Evolutionary conservation across 805 yeast species (phyloP), one percentile per base, ranked within the genome.

Genomic region (Wickerhamomyces queroliae): DNA sequence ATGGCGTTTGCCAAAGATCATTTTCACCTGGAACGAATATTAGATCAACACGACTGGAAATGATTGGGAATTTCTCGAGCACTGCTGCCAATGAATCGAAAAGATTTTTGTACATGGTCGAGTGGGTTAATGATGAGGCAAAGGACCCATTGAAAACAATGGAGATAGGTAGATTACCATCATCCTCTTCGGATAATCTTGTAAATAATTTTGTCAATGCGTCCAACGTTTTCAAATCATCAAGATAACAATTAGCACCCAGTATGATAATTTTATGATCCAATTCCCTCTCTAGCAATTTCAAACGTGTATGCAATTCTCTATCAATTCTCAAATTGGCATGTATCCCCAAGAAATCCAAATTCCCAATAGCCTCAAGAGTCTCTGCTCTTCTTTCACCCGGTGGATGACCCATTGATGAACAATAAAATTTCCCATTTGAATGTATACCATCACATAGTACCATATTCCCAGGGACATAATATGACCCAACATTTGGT

Each of bases 1-100:
- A 61, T 36, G 81, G 68, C 1, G 93, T 76, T 26, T 80, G 80
- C 97, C 98, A 93, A 0, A 96, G 96, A 61, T 93, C 99, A 49
- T 87, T 84, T 31, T 78, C 76, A 1, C 99, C 98, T 0, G 98
- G 97, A 1, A 91, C 66, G 42, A 93, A 75, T 1, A 88, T 63
- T 22, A 93, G 59, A 37, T 82, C 78, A 22, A 83, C 70, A 7
- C 63, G 55, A 7, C 63, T 54, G 12, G 78, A 63, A 7, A 88
- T 60, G 4, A 58, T 55, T 0, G 87, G 83, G 49, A 66, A 84
- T 35, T 72, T 67, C 9, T 80, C 72, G 16, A 93, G 53, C 2
- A 87, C 52, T 3, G 69, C 66, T 0, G 95, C 91, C 13, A 93
- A 66, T 3, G 77, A 66, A 52, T 90, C 95, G 61, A 93, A 90